Base-by-base conservation (phyloP, 108 stramenopile genomes). In the Discostella stelligeroides region DNA sequence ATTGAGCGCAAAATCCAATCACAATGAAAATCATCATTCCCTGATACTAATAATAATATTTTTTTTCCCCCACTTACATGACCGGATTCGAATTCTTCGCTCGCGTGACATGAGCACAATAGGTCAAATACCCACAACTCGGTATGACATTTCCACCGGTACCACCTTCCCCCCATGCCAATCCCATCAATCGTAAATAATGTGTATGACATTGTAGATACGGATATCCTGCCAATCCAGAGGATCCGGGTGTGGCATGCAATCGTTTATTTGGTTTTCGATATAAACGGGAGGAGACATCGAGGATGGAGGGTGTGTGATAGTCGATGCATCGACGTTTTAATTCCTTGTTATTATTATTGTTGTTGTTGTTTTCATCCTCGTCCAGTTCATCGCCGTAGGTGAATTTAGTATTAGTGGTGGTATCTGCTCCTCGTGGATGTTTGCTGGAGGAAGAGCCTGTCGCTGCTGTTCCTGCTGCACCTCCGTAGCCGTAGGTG, bases 81-180 rank as follows among this genome's bases (percentile, higher is more conserved):
- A 93, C 83, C 3, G 94, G 90, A 25, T 85, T 84, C 34, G 86
- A 87, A 59, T 95, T 92, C 63, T 95, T 95, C 46, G 91, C 92
- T 24, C 90, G 72, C 9, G 91, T 92, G 17, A 92, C 90, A 68
- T 92, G 90, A 4, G 94, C 90, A 73, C 87, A 68, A 71, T 88
- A 78, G 20, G 94, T 95, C 46, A 85, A 60, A 66, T 68, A 92
- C 23, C 75, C 82, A 14, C 46, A 68, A 45, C 85, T 86, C 20
- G 80, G 74, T 46, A 85, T 76, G 47, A 78, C 79, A 21, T 45
- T 21, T 29, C 61, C 60, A 9, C 56, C 55, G 24, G 41, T 25
- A 5, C 40, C 18, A 17, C 59, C 42, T 25, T 75, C 81, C 55
- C 76, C 76, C 48, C 68, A n/a, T 11, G 94, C 88, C 84, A 92